Conservation (phyloP, 176 grass and related monocot species). For the Cymbopogon citratus region DNA sequence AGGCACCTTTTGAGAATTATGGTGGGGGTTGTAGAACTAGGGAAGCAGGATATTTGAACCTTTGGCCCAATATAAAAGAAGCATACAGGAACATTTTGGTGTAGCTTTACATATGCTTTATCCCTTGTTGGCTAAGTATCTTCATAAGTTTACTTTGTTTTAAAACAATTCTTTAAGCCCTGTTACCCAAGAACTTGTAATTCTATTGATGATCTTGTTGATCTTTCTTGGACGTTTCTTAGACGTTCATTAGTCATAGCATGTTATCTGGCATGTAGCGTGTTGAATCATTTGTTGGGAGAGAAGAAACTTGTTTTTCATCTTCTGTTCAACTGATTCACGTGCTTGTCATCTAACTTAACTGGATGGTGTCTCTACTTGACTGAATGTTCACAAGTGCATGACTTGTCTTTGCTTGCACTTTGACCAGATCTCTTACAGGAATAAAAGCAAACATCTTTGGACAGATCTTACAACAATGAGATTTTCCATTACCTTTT, state of each 20-base stretch:
- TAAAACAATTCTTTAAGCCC: too few relatives aligned
- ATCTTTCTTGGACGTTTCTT: background rate
- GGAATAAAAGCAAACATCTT: background rate
- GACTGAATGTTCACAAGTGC: background rate
- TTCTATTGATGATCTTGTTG: background rate
- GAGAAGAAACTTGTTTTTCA: background rate
- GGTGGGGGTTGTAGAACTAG: background rate
- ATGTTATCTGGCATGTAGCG: background rate
- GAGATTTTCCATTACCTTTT: background rate
- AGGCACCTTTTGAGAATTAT: background rate
- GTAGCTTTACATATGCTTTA: constrained; percentile 1
- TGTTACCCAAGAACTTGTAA: background rate
- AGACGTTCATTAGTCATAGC: background rate
- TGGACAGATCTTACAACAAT: background rate
- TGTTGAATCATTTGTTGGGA: background rate
- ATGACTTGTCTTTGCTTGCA: background rate
- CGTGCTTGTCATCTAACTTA: background rate
- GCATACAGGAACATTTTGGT: background rate
- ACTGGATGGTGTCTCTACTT: background rate
- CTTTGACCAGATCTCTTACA: background rate
- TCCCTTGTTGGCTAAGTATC: background rate
- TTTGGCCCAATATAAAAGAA: background rate
- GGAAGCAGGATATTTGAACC: background rate
- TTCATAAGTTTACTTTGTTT: background rate
- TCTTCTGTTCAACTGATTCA: background rate